Conservation (phyloP, 345 rosid species). For the Rhodamnia argentea region DNA sequence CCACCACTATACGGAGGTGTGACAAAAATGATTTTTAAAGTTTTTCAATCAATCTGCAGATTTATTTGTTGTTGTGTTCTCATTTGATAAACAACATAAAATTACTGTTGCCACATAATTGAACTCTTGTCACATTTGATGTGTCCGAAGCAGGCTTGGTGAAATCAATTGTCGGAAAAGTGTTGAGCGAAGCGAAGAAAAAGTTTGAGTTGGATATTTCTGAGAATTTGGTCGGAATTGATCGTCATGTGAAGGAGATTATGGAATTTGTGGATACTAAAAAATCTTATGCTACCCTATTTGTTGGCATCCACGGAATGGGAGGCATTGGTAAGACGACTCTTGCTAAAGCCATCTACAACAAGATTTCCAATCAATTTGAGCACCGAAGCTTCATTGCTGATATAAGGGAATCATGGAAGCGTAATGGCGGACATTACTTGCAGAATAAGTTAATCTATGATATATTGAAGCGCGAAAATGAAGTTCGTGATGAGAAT, state of each 20-base stretch:
- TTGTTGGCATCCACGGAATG: background rate
- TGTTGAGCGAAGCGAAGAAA: background rate
- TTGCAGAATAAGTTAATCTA: background rate
- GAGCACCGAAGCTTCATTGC: background rate
- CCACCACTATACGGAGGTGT: background rate
- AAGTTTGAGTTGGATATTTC: background rate
- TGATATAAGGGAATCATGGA: background rate
- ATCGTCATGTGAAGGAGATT: background rate
- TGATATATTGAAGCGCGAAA: background rate
- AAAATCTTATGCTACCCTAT: background rate
- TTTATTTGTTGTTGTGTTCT: background rate
- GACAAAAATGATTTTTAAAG: background rate
- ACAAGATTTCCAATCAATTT: background rate
- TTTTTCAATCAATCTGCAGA: too few species aligned
- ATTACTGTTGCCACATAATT: background rate
- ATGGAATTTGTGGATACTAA: background rate
- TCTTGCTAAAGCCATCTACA: background rate
- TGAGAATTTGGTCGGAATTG: background rate
- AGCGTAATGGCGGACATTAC: background rate
- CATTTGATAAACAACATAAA: background rate
- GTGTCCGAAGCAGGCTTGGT: background rate
- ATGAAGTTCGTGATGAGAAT: accelerated
- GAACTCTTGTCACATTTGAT: background rate
- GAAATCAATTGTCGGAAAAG: background rate
- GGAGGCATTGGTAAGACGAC: background rate